Conservation (phyloP, 352 stramenopile species). For the Thalassiosira exigua region DNA sequence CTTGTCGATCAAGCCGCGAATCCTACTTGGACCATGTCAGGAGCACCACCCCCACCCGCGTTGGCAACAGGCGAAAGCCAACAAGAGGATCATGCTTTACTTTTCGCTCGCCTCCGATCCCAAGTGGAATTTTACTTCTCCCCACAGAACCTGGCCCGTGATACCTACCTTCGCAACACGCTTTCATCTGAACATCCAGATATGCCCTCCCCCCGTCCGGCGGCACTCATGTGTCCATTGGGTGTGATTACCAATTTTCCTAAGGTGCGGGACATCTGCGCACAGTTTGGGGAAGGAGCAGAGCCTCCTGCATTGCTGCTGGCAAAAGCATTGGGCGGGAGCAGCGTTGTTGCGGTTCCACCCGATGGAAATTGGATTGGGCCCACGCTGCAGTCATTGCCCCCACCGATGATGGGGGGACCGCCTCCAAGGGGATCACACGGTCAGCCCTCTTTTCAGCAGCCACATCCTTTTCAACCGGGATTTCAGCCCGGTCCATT, state of each 20-base stretch:
- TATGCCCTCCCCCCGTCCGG: conserved; percentile 33
- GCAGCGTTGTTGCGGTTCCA: conserved; percentile 55
- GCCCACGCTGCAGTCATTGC: conserved; percentile 45
- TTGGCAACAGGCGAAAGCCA: too few relatives aligned
- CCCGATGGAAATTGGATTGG: conserved; percentile 62
- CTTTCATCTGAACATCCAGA: conserved; percentile 56
- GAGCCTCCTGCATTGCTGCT: conserved; percentile 40
- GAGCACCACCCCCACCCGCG: too few relatives aligned
- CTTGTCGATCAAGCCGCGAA: too few relatives aligned
- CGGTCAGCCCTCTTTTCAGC: conserved; percentile 14
- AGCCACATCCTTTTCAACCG: conserved; percentile 34
- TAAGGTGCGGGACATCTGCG: conserved; percentile 67
- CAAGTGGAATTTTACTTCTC: conserved; percentile 80
- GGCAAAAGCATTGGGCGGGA: conserved; percentile 45
- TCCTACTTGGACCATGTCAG: too few relatives aligned
- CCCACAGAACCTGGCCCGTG: conserved; percentile 63
- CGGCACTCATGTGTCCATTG: conserved; percentile 52
- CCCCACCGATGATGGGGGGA: conserved; percentile 19
- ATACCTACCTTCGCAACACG: conserved; percentile 63
- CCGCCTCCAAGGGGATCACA: conserved; percentile 25
- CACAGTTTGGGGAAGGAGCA: conserved; percentile 26
- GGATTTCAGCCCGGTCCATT: conserved; percentile 14
- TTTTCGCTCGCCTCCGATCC: conserved; percentile 42
- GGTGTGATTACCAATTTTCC: conserved; percentile 69
- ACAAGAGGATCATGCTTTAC: conserved; percentile 29